Evolutionary conservation across 805 yeast genomes (phyloP), one percentile per base, ranked within the genome.

Genomic region (Saccharomycopsis fodiens): DNA sequence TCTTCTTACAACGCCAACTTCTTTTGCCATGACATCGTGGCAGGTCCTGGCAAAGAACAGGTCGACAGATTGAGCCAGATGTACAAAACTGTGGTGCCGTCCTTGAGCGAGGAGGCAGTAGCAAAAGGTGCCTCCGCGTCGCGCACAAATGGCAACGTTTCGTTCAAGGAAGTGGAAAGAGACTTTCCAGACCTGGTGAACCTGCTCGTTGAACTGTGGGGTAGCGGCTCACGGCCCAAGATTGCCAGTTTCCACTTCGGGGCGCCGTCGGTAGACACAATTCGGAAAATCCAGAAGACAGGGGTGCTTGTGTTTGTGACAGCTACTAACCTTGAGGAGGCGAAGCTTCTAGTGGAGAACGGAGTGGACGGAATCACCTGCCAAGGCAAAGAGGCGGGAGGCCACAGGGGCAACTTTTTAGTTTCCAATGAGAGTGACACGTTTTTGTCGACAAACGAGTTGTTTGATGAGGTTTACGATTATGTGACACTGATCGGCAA

Each of bases 311-410:
- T 76, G 1, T 64, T 74, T 51, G 74, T 68, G 1, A 60, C 73
- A 1, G 76, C 72, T 0, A 77, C 82, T 0, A 67, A 67, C 16
- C 54, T 67, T 0, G 54, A 55, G 1, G 82, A 78, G 52, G 74
- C 73, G 0, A 25, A 52, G 15, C 30, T 55, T 38, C 57, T 65
- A 25, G 25, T 56, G 2, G 54, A 57, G 0, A 46, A 57, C 0
- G 68, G 68, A 0, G 67, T 69, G 4, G 78, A 76, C 56, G 80
- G 73, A 1, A 57, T 78, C 3, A 62, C 72, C 5, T 64, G 69
- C 21, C 85, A 79, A 57, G 83, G 83, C 0, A 65, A 64, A 56
- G 83, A 77, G 52, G 84, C 84, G 3, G 84, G 84, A 20, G 84
- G 84, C 0, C 84, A 78, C 55, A 60, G 84, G 15, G 82, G 82